Evolutionary conservation across 1,284 basidiomycete species (phyloP), one percentile per base, ranked within the genome.

Genomic region (Trametes polyzona): DNA sequence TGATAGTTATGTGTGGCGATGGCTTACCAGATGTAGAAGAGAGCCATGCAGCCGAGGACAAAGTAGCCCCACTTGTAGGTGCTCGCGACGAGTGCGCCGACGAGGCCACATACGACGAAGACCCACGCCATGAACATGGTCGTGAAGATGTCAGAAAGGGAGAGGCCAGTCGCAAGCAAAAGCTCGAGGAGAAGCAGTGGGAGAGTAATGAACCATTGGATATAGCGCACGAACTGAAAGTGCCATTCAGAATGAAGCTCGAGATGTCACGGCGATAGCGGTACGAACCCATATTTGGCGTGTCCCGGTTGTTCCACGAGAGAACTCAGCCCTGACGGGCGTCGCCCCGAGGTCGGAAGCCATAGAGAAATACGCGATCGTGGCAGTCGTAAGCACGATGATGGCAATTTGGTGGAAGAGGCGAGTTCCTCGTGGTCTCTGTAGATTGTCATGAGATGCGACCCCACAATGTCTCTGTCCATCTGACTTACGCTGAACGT

Each of bases 131-230:
- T 81, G 73, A 87, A 88, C 61, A 81, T 67, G 42, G 78, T 74
- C n/a, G 75, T 69, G 63, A 87, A 74, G 61, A 86, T 79, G 66
- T 81, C 78, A 36, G 78, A 78, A 4, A 83, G 72, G 4, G 83
- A 76, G 43, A 85, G 71, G 19, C 77, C 80, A 33, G 83, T 81
- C 36, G 79, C 73, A 29, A 84, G 72, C 27, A 87, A 66, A 17
- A 77, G 73, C 55, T 64, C 63, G 52, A 86, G 73, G 6, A 88
- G 72, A 6, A 86, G 68, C 6, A 83, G 69, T 0, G 86, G 86
- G 10, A 82, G 82, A 42, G 81, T 84, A 74, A 85, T 78, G 57
- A 78, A 76, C 79, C 81, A 84, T 64, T 82, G 78, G 67, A 86
- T 84, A 68, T 84, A 86, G 52, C 83, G 74, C 1, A 76, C 77